These are phyloP conservation scores for Gossypium anomalum DNA, from an alignment of 345 rosid species.

Conservation along the genomic window DNA sequence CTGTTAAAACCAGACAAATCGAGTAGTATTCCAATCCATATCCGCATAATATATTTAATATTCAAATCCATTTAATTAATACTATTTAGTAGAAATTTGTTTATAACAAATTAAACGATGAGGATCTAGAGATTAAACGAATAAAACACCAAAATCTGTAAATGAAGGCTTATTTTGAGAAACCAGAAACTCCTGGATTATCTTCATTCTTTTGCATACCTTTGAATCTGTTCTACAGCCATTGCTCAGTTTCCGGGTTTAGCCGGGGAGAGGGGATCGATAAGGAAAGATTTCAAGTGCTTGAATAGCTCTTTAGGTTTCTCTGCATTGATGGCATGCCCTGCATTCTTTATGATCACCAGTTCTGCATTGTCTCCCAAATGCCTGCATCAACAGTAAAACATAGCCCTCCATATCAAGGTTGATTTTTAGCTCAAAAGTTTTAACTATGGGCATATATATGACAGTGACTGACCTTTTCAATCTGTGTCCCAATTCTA, in stretches of 20 bases:
- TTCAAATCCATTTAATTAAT: no score
- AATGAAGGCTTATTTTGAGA: neutral
- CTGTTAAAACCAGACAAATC: no score
- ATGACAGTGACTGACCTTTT: constrained; percentile 41
- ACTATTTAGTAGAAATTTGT: no score
- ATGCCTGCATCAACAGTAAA: constrained; percentile 39
- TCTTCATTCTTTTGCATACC: neutral
- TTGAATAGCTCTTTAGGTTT: constrained; percentile 59
- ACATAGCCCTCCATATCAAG: neutral
- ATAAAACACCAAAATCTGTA: neutral
- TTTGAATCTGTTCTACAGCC: constrained; percentile 31
- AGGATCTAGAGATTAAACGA: no score
- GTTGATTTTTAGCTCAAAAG: neutral
- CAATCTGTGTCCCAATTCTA: constrained; percentile 75
- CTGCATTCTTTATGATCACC: constrained; percentile 60
- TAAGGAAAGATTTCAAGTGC: constrained; percentile 63
- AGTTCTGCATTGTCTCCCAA: constrained; percentile 55
- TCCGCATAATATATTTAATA: no score
- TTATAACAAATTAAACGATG: no score
- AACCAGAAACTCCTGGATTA: neutral
- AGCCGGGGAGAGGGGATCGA: constrained; percentile 31
- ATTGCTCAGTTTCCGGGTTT: constrained; percentile 25
- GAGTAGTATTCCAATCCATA: no score
- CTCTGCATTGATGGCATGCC: constrained; percentile 79
- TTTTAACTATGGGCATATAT: no score